Conservation (phyloP, 495 filamentous ascomycete genomes). For the Lasiosphaeria hispida region DNA sequence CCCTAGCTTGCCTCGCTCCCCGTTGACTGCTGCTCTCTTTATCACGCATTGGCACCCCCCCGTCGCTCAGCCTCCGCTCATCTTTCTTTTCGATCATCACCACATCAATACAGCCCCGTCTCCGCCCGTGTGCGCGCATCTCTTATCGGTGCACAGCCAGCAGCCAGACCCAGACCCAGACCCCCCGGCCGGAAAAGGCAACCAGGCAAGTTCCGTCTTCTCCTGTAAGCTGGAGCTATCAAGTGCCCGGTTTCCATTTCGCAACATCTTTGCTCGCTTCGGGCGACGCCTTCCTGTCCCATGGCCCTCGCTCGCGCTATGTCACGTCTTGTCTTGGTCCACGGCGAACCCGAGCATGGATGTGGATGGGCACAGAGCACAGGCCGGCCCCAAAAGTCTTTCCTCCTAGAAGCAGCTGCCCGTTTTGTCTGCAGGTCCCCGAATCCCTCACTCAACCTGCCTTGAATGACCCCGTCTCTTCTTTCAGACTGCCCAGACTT, state of each 20-base stretch:
- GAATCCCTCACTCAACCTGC: constrained; percentile 16
- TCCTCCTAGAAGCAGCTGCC: constrained; percentile 14
- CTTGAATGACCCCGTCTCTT: constrained; percentile 4
- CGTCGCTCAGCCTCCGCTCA: background rate
- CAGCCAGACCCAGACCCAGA: background rate
- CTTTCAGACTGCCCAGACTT: constrained; percentile 3
- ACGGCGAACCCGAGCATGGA: no score
- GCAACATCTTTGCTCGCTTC: no score
- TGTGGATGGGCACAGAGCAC: no score
- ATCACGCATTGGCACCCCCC: constrained; percentile 15
- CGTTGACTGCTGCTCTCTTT: constrained; percentile 11
- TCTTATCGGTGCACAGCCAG: constrained; percentile 2
- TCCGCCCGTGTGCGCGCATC: background rate
- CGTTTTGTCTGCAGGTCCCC: constrained; percentile 16
- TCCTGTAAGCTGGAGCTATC: background rate
- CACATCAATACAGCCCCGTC: background rate
- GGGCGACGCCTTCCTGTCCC: no score
- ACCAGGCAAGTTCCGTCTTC: constrained; percentile 12
- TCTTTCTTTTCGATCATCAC: background rate
- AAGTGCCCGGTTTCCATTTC: no score
- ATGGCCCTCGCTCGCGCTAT: no score
- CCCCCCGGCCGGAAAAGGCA: background rate
- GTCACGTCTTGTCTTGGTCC: no score
- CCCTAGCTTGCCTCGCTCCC: constrained; percentile 3
- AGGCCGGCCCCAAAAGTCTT: background rate